Percentiles rank a stretch among this genome's conserved stretches.
phyloP scores from a whole-genome alignment of 345 rosid genomes.

The Reutealis trisperma region DNA sequence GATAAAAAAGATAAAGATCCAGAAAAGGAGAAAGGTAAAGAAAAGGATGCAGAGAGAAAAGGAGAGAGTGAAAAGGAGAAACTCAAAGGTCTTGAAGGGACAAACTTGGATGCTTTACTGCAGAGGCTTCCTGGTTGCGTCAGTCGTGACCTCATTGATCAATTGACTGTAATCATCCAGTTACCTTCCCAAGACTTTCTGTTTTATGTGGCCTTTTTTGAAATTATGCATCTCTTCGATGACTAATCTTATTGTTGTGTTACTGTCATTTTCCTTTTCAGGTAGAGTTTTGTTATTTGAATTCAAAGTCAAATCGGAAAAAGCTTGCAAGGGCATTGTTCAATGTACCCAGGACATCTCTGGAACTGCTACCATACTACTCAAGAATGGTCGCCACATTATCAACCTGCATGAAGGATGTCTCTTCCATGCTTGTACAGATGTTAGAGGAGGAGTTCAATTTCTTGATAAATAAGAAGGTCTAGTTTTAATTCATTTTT shows the following conservation, averaged over 20 bases:
- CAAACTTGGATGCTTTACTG: constrained; percentile 86
- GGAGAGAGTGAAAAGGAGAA: constrained; percentile 86
- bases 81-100: constrained; percentile 81
- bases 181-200: constrained; percentile 1
- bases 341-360: constrained; percentile 94
- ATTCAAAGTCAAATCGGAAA: constrained; percentile 92
- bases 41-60: constrained; percentile 76
- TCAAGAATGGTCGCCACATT: constrained; percentile 96
- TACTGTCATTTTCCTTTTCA: constrained; percentile 30
- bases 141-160: constrained; percentile 98
- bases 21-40: constrained; percentile 83
- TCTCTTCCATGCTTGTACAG: constrained; percentile 83
- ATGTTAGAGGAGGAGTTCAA: constrained; percentile 98
- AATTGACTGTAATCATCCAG: constrained; percentile 69
- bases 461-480: constrained; percentile 93
- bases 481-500: constrained; percentile 23
- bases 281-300: constrained; percentile 97
- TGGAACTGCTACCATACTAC: constrained; percentile 93
- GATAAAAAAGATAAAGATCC: constrained; percentile 63
- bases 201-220: neutral
- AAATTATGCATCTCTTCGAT: neutral
- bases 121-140: constrained; percentile 97
- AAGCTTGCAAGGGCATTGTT: constrained; percentile 93
- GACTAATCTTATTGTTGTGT: constrained; percentile 12
- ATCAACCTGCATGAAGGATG: constrained; percentile 95